Base-by-base conservation (phyloP, 2,329 filamentous ascomycete genomes). In the Hymenoscyphus occultus region DNA sequence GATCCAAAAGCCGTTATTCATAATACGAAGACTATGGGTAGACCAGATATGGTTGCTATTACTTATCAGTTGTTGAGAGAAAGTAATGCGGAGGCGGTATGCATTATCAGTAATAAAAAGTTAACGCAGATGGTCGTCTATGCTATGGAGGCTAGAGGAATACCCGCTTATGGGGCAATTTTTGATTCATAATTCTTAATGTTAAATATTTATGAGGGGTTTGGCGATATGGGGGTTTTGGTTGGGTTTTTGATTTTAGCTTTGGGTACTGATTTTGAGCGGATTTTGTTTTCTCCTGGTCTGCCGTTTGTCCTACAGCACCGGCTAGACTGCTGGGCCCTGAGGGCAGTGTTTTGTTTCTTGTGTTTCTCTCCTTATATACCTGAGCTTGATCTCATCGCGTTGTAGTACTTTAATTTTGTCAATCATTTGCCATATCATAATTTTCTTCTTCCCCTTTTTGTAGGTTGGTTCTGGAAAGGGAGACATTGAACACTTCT, bases 71-170 rank as follows among this genome's bases (percentile, higher is more conserved):
- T 76, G 31, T 72, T 72, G 56, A 66, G 66, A 12, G 74, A 77
- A 56, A 76, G 71, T 59, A 68, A 70, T 3, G 77, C 77, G 0
- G 77, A 79, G 66, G 77, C 77, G 9, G 76, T 79, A n/a, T 72
- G 73, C 60, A 70, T 78, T 32, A 78, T 79, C 67, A 73, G 71
- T 19, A 79, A 79, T 65, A 71, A 75, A 58, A 74, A 73, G 64
- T 66, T 78, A 64, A 79, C 77, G 7, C 72, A 74, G 61, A 73
- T 74, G 66, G 73, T 79, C 22, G 78, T 79, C 14, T 77, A 77
- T 69, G 77, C 71, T 32, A 72, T 79, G 73, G 77, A 77, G 65
- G 70, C 67, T 40, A 70, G 76, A n/a, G 76, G 76, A 0, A 67
- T 77, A 40, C 68, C 74, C 12, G 74, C 76, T 12, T 76, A 72